phyloP scores from a whole-genome alignment of 2,329 filamentous ascomycete genomes.

The Elsinoe necatrix region DNA sequence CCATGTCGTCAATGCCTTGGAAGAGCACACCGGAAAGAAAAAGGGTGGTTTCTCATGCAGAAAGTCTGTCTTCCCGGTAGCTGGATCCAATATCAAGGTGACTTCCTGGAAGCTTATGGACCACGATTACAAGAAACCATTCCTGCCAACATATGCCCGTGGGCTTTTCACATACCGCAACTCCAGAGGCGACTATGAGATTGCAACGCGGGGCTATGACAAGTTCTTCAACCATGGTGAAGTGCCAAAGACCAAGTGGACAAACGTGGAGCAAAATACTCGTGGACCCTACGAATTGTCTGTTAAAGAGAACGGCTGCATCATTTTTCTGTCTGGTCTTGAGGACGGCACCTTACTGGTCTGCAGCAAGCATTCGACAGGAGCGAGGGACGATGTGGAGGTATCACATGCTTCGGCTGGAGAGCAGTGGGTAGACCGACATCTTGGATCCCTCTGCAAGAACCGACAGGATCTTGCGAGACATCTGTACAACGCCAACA shows the following conservation, averaged over 20 bases:
- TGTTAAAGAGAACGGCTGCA: slow-evolving; percentile 98
- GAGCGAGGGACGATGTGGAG: slow-evolving; percentile 59
- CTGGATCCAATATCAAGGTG: slow-evolving; percentile 58
- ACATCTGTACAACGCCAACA: slow-evolving; percentile 69
- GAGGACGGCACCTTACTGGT: slow-evolving; percentile 84
- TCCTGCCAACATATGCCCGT: slow-evolving; percentile 84
- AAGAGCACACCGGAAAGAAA: slow-evolving; percentile 47
- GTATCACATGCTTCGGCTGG: slow-evolving; percentile 78
- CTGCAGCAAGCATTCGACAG: slow-evolving; percentile 98
- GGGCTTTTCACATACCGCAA: slow-evolving; percentile 83
- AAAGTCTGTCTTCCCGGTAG: slow-evolving; percentile 68
- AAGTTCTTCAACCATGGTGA: slow-evolving; percentile 97
- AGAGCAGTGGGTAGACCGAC: slow-evolving; percentile 70
- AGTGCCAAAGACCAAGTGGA: slow-evolving; percentile 73
- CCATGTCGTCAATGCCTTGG: slow-evolving; percentile 56
- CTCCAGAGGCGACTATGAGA: slow-evolving; percentile 59
- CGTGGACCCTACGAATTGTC: slow-evolving; percentile 88
- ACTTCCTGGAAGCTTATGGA: slow-evolving; percentile 92
- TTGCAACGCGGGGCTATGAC: slow-evolving; percentile 85
- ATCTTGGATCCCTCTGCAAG: slow-evolving; percentile 69
- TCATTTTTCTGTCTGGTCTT: slow-evolving; percentile 90
- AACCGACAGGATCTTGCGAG: slow-evolving; percentile 68
- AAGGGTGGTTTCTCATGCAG: slow-evolving; percentile 61
- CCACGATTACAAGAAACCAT: slow-evolving; percentile 84
- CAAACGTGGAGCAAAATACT: slow-evolving; percentile 65